Evolutionary conservation across 495 filamentous ascomycete genomes (phyloP).

Genomic region (Elaphomyces granulatus): DNA sequence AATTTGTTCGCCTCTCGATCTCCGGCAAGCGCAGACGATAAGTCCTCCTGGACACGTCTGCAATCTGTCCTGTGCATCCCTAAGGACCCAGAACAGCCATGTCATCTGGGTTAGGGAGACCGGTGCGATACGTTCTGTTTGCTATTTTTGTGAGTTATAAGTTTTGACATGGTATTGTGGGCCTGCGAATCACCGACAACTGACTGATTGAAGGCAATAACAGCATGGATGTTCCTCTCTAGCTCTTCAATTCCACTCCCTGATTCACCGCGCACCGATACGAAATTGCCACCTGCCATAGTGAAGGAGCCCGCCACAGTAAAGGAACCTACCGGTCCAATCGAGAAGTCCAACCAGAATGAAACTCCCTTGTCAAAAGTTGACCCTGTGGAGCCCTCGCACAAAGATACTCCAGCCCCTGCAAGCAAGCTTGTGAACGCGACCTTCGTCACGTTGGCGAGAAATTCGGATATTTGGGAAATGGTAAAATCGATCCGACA

Average conservation of each 20-base stretch:
- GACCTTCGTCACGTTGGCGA: constrained; percentile 89
- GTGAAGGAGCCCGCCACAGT: too few species aligned
- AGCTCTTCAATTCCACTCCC: constrained; percentile 45
- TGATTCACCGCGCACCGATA: constrained; percentile 10
- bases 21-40: too few species aligned
- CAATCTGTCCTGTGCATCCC: too few species aligned
- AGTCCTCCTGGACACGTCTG: too few species aligned
- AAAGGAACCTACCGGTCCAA: too few species aligned
- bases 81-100: too few species aligned
- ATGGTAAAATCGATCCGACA: constrained; percentile 89
- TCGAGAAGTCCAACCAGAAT: constrained; percentile 13
- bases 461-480: constrained; percentile 90
- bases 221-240: constrained; percentile 68
- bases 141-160: constrained; percentile 59
- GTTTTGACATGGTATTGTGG: background rate
- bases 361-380: constrained; percentile 5
- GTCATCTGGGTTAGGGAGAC: constrained; percentile 51
- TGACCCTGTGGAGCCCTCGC: constrained; percentile 16
- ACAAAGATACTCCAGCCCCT: constrained; percentile 30
- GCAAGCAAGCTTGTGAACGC: constrained; percentile 70
- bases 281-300: too few species aligned
- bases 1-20: too few species aligned
- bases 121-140: constrained; percentile 79
- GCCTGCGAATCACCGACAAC: constrained; percentile 1
- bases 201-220: constrained; percentile 40